phyloP scores from a whole-genome alignment of 192 early-diverging fungal genomes.

The Dispira simplex region DNA sequence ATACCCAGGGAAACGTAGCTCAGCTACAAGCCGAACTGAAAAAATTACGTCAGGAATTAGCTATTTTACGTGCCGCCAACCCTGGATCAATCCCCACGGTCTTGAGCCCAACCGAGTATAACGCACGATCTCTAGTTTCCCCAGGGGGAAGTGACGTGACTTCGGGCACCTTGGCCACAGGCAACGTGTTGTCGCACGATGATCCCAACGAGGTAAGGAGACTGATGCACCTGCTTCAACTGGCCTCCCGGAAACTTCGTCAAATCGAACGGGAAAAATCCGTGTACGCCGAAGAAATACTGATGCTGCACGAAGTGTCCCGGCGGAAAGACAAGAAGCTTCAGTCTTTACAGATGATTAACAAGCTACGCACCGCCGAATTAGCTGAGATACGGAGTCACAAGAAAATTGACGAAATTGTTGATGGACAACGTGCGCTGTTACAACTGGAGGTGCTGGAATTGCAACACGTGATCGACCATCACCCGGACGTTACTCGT shows the following conservation, averaged over 20 bases:
- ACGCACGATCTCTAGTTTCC: too few species aligned
- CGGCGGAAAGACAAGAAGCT: constrained; percentile 19
- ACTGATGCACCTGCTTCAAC: constrained; percentile 23
- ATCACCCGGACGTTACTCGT: constrained; percentile 19
- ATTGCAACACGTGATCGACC: constrained; percentile 18
- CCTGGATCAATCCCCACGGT: not conserved
- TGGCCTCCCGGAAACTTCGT: constrained; percentile 32
- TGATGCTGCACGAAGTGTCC: constrained; percentile 23
- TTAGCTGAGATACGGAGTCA: constrained; percentile 15
- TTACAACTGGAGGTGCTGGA: constrained; percentile 17
- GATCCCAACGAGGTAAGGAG: constrained; percentile 19
- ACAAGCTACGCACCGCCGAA: constrained; percentile 20
- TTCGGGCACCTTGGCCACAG: too few species aligned
- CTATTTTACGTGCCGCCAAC: constrained; percentile 13
- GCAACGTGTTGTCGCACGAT: too few species aligned
- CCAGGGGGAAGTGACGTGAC: too few species aligned
- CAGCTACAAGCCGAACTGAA: constrained; percentile 44
- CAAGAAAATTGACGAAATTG: constrained; percentile 13
- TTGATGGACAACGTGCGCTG: constrained; percentile 18
- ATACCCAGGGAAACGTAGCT: constrained; percentile 45
- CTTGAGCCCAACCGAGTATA: too few species aligned
- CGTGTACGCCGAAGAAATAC: constrained; percentile 27
- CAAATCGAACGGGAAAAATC: constrained; percentile 32
- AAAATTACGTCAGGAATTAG: constrained; percentile 30
- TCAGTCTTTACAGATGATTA: constrained; percentile 18